Evolutionary conservation across 2,329 filamentous ascomycete genomes (phyloP).

Genomic region (Furcasterigmium sp.): DNA sequence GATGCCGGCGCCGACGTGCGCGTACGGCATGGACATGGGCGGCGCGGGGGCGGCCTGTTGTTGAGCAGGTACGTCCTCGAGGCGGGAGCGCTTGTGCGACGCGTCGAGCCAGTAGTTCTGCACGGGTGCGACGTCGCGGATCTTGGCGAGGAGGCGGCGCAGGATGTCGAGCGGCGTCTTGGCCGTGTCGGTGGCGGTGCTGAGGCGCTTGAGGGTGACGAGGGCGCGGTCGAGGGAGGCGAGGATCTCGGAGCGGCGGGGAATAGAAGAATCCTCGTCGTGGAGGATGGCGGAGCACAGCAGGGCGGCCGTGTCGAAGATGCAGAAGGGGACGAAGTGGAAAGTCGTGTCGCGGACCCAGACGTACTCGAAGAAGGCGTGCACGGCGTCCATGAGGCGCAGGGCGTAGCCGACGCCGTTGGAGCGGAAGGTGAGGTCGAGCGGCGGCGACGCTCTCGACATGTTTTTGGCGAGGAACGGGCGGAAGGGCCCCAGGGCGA

Average conservation of each 20-base stretch:
- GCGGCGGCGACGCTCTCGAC: conserved; percentile 16
- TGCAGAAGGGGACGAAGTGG: conserved; percentile 41
- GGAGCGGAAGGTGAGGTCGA: conserved; percentile 30
- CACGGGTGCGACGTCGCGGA: neutral
- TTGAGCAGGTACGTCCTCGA: neutral
- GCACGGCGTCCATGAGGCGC: conserved; percentile 32
- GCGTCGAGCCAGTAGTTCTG: neutral
- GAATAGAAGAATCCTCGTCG: conserved; percentile 34
- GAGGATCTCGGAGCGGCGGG: conserved; percentile 30
- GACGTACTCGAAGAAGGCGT: conserved; percentile 35
- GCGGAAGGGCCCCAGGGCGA: conserved; percentile 31
- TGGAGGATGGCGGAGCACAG: conserved; percentile 47
- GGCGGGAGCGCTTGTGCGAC: neutral
- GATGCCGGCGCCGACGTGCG: too few species aligned
- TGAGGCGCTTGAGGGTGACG: neutral
- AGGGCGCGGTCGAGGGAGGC: neutral
- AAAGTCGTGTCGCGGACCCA: conserved; percentile 42
- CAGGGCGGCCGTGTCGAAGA: conserved; percentile 46
- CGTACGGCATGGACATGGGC: neutral
- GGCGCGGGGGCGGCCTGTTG: neutral
- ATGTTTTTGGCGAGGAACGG: conserved; percentile 34
- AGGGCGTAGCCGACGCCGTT: conserved; percentile 38
- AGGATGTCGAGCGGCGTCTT: neutral
- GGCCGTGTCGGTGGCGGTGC: neutral
- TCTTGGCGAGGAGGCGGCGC: neutral